phyloP scores from a whole-genome alignment of 1,284 basidiomycete genomes.

The Marasmius oreades region DNA sequence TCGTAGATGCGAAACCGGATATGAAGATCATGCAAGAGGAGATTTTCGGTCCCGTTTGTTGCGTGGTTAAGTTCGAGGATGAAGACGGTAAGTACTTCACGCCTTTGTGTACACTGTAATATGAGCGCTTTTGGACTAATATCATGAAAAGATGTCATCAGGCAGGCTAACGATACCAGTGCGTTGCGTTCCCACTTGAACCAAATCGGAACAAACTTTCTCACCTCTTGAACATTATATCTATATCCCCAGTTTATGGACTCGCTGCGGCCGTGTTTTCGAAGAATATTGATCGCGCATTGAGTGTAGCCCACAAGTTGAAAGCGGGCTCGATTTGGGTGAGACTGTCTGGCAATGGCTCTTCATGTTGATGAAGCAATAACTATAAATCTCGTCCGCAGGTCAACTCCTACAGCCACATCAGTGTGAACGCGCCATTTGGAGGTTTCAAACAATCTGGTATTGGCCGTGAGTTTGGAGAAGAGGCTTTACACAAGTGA shows the following conservation, averaged over 20 bases:
- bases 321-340: slow-evolving; percentile 74
- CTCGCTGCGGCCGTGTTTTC: slow-evolving; percentile 79
- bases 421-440: slow-evolving; percentile 61
- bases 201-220: too few species aligned
- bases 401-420: slow-evolving; percentile 66
- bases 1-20: slow-evolving; percentile 69
- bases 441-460: slow-evolving; percentile 79
- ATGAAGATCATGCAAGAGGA: slow-evolving; percentile 90
- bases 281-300: slow-evolving; percentile 60
- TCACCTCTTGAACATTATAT: not conserved
- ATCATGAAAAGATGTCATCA: slow-evolving; percentile 49
- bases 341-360: slow-evolving; percentile 5
- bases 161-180: slow-evolving; percentile 72
- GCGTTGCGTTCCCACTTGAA: slow-evolving; percentile 30
- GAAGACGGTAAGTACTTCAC: slow-evolving; percentile 39
- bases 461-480: slow-evolving; percentile 74
- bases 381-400: slow-evolving; percentile 11
- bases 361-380: not conserved
- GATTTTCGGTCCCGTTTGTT: slow-evolving; percentile 85
- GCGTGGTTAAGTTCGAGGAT: slow-evolving; percentile 70
- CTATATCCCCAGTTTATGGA: slow-evolving; percentile 46
- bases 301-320: slow-evolving; percentile 64
- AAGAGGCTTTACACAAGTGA: slow-evolving; percentile 64
- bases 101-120: not conserved
- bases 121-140: slow-evolving; percentile 1